Evolutionary conservation across 208 protist genomes (phyloP).

Genomic region (Acanthamoeba triangularis): DNA sequence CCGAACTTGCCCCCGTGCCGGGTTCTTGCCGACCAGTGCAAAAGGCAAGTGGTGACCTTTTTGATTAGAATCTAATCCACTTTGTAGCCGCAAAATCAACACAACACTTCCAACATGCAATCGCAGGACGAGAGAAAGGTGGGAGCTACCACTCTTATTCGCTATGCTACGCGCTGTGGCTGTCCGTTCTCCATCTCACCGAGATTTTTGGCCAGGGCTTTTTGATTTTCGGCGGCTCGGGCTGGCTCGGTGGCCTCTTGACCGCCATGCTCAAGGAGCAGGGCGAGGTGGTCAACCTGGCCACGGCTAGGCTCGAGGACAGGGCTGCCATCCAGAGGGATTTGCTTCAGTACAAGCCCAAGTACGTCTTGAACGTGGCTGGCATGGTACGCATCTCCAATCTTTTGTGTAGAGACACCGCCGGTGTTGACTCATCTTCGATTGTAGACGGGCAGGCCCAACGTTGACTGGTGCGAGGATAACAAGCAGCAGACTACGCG

Average conservation of each 20-base stretch:
- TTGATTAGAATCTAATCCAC: too few species aligned
- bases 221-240: conserved; percentile 48
- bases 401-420: not conserved
- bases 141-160: not conserved
- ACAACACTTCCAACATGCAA: too few species aligned
- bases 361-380: conserved; percentile 86
- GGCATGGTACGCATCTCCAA: conserved; percentile 74
- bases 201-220: not conserved
- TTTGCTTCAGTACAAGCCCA: conserved; percentile 81
- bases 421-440: not conserved
- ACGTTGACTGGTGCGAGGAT: conserved; percentile 92
- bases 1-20: too few species aligned
- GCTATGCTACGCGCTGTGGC: not conserved
- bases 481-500: conserved; percentile 89
- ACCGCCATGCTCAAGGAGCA: conserved; percentile 22
- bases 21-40: too few species aligned
- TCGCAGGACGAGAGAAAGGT: too few species aligned
- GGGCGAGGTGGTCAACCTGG: conserved; percentile 26
- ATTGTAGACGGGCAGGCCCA: conserved; percentile 87
- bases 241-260: conserved; percentile 25
- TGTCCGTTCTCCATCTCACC: not conserved
- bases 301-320: conserved; percentile 34
- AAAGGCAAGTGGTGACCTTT: too few species aligned
- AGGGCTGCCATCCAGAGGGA: conserved; percentile 75
- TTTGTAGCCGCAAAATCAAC: too few species aligned